phyloP scores from a whole-genome alignment of 495 filamentous ascomycete genomes.

The Penicillium cosmopolitanum region DNA sequence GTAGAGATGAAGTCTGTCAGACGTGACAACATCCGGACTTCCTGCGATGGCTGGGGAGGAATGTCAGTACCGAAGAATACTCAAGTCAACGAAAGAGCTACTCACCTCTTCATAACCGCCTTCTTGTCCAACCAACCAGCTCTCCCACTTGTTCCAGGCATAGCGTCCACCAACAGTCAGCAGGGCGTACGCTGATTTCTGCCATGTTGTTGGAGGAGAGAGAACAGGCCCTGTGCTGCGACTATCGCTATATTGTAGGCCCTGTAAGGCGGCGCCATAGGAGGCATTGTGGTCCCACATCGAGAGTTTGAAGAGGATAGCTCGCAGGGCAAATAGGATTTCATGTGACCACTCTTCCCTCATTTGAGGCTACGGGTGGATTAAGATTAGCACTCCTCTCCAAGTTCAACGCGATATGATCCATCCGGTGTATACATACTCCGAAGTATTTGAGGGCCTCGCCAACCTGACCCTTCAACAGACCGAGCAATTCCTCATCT shows the following conservation, averaged over 20 bases:
- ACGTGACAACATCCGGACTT: constrained; percentile 62
- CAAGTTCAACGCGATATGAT: background rate
- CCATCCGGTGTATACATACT: constrained; percentile 33
- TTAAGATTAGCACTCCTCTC: constrained; percentile 1
- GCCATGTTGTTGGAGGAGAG: constrained; percentile 67
- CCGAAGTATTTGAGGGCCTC: constrained; percentile 89
- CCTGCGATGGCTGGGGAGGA: constrained; percentile 40
- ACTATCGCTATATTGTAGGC: constrained; percentile 86
- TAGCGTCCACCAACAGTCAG: constrained; percentile 88
- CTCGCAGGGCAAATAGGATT: constrained; percentile 75
- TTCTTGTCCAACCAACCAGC: constrained; percentile 76
- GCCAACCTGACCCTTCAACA: constrained; percentile 85
- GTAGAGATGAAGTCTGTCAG: constrained; percentile 71
- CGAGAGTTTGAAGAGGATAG: constrained; percentile 87
- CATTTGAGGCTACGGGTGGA: constrained; percentile 52
- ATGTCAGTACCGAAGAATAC: constrained; percentile 24
- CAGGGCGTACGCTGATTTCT: constrained; percentile 83
- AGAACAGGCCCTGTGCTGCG: constrained; percentile 64
- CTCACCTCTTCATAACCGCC: constrained; percentile 67
- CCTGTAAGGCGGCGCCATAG: constrained; percentile 92
- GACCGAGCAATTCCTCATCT: constrained; percentile 87
- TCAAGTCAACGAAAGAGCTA: background rate
- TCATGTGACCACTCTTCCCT: constrained; percentile 85
- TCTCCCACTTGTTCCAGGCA: constrained; percentile 87
- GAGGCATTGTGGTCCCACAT: constrained; percentile 97